Conservation (phyloP, 1,139 yeast genomes). For the Candida buenavistaensis region DNA sequence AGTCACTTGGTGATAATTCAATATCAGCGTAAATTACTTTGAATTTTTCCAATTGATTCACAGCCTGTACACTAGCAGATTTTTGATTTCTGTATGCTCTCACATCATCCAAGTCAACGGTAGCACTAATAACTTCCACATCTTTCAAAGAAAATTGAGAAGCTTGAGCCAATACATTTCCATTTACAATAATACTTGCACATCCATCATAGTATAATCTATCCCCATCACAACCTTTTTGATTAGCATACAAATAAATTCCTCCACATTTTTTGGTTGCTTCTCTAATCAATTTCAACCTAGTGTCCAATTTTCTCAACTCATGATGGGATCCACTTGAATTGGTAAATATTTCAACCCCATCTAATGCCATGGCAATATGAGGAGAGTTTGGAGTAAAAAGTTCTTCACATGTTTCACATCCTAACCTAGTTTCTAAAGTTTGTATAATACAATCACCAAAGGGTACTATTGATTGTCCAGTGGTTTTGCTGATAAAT, state of each 20-base stretch:
- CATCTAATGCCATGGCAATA: constrained; percentile 86
- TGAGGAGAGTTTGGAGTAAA: constrained; percentile 97
- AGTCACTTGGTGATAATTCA: constrained; percentile 58
- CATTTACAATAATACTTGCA: constrained; percentile 91
- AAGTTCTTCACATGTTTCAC: constrained; percentile 96
- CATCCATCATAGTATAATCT: constrained; percentile 95
- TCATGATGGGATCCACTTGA: constrained; percentile 98
- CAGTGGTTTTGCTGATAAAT: constrained; percentile 58
- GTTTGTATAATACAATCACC: constrained; percentile 92
- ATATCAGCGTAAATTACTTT: constrained; percentile 61
- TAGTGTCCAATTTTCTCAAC: constrained; percentile 79
- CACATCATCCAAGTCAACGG: constrained; percentile 90
- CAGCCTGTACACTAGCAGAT: constrained; percentile 80
- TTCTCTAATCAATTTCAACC: constrained; percentile 81
- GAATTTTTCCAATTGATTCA: constrained; percentile 51
- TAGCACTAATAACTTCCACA: constrained; percentile 91
- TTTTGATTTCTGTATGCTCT: constrained; percentile 74
- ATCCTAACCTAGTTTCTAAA: constrained; percentile 84
- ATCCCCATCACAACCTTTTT: constrained; percentile 98
- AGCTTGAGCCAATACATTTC: constrained; percentile 89
- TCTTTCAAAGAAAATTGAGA: constrained; percentile 85
- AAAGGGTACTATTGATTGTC: constrained; percentile 66
- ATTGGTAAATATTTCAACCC: constrained; percentile 93
- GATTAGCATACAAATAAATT: constrained; percentile 87
- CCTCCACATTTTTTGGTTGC: constrained; percentile 98